Evolutionary conservation across 306 rosid genomes (phyloP), one percentile per base, ranked within the genome.

Genomic region (Prunus dulcis): DNA sequence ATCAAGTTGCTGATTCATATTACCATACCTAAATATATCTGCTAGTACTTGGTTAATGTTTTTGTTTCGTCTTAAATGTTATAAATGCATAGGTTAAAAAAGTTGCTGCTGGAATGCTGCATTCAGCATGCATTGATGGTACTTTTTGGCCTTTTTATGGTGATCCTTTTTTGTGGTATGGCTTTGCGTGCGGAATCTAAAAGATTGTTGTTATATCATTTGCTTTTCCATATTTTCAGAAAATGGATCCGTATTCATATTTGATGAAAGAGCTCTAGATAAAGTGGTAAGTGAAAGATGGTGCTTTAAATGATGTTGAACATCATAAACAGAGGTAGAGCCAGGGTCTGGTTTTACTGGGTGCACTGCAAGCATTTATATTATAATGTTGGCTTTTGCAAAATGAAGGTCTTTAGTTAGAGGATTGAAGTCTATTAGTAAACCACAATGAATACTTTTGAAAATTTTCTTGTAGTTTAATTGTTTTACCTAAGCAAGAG

Each of bases 101-200:
- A 34, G 87, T 86, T 70, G 91, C 96, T 72, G 97, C 98, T 71
- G 98, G 97, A 67, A 76, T 94, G 89, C 93, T 87, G 66, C 96
- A 78, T 74, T 91, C 98, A 0, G 97, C 97, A 47, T 92, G 97
- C 51, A 83, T 82, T 27, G 98, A 94, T 82, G 97, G 98, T 94
- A 89, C 78, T 71, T 76, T 67, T 70, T 74, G 19, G 28, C 28
- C 43, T 10, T 15, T 78, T 60, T 67, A 28, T 49, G 27, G 20
- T 34, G 12, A 71, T 64, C 43, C 23, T 15, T 47, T 22, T 74
- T 47, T 53, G 47, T 69, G 55, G 72, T 63, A 43, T 56, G 30
- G 66, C 52, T 61, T 80, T 9, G 12, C 7, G 34, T 27, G 60
- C 67, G 22, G 72, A 45, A 75, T 46, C 57, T 74, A 9, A 47